Evolutionary conservation across 441 rosid genomes (phyloP), one percentile per base, ranked within the genome.

Genomic region (Arabidopsis hybrid): DNA sequence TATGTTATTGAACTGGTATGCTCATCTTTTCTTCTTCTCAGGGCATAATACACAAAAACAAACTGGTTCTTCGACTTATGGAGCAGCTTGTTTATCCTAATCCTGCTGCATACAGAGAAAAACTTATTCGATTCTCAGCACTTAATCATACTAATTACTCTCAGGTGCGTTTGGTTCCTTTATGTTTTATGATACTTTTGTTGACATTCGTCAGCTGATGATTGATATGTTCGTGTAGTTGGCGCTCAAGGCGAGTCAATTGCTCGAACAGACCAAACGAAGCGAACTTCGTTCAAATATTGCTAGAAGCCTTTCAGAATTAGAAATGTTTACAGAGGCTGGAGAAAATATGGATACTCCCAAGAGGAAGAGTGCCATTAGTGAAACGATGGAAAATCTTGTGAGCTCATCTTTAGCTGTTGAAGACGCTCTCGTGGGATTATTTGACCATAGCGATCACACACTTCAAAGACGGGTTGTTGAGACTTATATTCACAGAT

Each of bases 301-400:
- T 79, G 99, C 99, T 47, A 86, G 99, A 87, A 96, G 92, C 84
- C 96, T 96, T 72, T 96, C 99, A 42, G 99, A 94, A 79, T 78
- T 96, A 71, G 99, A 96, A 83, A 96, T 96, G 99, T 94, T 96
- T 79, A 94, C 97, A 8, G 99, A 94, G 85, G 99, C 94, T 83
- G 99, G 99, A 72, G 99, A 94, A 85, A 88, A 74, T 83, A 89
- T 96, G 97, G 99, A 96, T 81, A 96, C 98, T 78, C 99, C 99
- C 36, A 94, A 86, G 84, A 87, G 97, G 79, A 94, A 92, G 84
- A 94, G 88, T 85, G 99, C 99, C 78, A 94, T 96, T 68, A 89
- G 91, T 81, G 99, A 96, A 83, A 89, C 99, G 60, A 96, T 94
- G 91, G 98, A 96, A 82, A 98, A 88, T 85, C 96, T 96, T 58